Base-by-base conservation (phyloP, 2,329 filamentous ascomycete genomes). In the Chrysosporium queenslandicum region DNA sequence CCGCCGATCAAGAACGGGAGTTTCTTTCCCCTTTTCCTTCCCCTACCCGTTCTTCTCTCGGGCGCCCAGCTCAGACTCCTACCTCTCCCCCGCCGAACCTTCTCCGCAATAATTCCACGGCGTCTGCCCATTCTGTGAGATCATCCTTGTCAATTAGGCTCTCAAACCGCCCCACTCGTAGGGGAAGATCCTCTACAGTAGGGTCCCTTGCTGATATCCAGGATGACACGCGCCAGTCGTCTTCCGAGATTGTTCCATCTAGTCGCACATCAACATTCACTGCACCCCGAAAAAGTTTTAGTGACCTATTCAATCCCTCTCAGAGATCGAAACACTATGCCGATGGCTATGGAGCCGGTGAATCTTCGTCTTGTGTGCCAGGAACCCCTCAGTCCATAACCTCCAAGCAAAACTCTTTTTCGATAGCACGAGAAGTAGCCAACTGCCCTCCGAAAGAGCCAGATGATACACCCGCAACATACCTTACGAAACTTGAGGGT, bases 401-500 rank as follows among this genome's bases (percentile, higher is more conserved):
- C 1, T 92, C 89, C 6, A 92, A 92, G 65, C 83, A 85, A 55
- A 92, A 90, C 61, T 94, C 89, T 0, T 74, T 94, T 29, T 87
- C 86, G 57, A 74, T 94, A 40, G 79, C 81, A 25, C 78, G 87
- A 58, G 86, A 92, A 64, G 62, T 77, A 52, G 64, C 84, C 21
- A 74, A 81, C 2, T 73, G 94, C 32, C 58, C 58, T 5, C 83
- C 90, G 59, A 80, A 87, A 50, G 79, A 86, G 57, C 88, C 95
- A 58, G 86, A 87, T 54, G 92, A 98, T 61, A 91, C 90, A 0
- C 86, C 92, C 0, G 87, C 87, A 11, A 90, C 86, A 63, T 98
- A 96, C 67, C 76, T 98, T 25, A 79, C 85, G 32, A 83, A 88
- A 23, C 74, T 97, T 1, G 87, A 97, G 66, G 86, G 86, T 55